phyloP scores from a whole-genome alignment of 192 early-diverging fungal genomes.

The Spizellomyces punctatus region DNA sequence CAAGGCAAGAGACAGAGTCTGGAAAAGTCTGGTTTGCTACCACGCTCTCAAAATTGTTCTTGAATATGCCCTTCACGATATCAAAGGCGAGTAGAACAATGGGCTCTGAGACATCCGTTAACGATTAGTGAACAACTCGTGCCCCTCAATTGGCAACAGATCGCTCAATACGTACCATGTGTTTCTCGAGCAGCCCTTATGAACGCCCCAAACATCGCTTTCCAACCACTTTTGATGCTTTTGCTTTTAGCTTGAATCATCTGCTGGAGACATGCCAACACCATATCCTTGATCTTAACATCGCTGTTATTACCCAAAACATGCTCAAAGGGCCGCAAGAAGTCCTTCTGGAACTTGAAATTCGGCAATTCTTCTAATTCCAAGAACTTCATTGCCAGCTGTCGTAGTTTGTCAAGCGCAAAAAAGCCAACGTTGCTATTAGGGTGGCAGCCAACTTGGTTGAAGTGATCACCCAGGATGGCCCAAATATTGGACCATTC shows the following conservation, averaged over 20 bases:
- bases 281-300: slow-evolving; percentile 81
- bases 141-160: slow-evolving; percentile 13
- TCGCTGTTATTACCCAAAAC: slow-evolving; percentile 75
- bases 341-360: slow-evolving; percentile 98
- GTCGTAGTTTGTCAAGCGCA: slow-evolving; percentile 91
- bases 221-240: slow-evolving; percentile 60
- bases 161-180: slow-evolving; percentile 56
- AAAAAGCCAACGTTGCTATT: slow-evolving; percentile 88
- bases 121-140: slow-evolving; percentile 40
- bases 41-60: slow-evolving; percentile 67
- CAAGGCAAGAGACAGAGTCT: slow-evolving; percentile 52
- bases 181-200: slow-evolving; percentile 60
- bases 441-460: slow-evolving; percentile 83
- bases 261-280: slow-evolving; percentile 57
- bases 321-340: slow-evolving; percentile 83
- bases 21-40: slow-evolving; percentile 56
- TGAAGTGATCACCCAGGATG: slow-evolving; percentile 74
- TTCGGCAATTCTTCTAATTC: slow-evolving; percentile 94
- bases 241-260: slow-evolving; percentile 60
- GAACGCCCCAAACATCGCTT: slow-evolving; percentile 60
- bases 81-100: slow-evolving; percentile 75
- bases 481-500: slow-evolving; percentile 96
- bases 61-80: slow-evolving; percentile 64
- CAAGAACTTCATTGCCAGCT: slow-evolving; percentile 94
- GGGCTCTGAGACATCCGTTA: slow-evolving; percentile 34